Percentiles rank a stretch among this genome's conserved stretches.
Evolutionary conservation across 2,329 filamentous ascomycete species (phyloP).

Genomic region (Metarhizium humberi): DNA sequence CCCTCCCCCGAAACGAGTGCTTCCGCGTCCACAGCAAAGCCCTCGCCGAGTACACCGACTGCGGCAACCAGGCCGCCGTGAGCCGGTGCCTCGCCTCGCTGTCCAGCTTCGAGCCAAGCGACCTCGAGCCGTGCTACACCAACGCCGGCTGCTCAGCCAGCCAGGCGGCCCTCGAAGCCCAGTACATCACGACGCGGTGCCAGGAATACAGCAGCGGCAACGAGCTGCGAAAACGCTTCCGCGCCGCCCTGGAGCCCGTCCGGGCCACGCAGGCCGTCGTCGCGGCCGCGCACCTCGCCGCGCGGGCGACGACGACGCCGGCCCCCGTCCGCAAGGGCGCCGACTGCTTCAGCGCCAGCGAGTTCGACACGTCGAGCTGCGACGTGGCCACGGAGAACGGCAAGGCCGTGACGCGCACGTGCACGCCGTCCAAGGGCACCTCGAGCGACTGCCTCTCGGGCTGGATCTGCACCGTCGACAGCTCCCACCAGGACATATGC

Average conservation of each 20-base stretch:
- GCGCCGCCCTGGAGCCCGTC: constrained; percentile 4
- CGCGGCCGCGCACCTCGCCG: constrained; percentile 5
- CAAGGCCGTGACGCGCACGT: constrained; percentile 25
- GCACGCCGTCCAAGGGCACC: constrained; percentile 25
- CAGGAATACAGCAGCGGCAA: constrained; percentile 12
- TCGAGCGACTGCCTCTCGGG: constrained; percentile 31
- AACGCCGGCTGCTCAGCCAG: constrained; percentile 24
- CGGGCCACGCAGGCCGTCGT: background rate
- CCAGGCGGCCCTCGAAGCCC: constrained; percentile 21
- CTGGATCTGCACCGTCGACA: constrained; percentile 34
- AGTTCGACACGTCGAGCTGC: constrained; percentile 28
- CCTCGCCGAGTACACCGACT: constrained; percentile 29
- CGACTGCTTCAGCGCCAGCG: constrained; percentile 27
- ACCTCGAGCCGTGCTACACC: constrained; percentile 29
- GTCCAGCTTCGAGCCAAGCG: constrained; percentile 17
- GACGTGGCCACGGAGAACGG: constrained; percentile 27
- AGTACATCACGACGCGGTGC: constrained; percentile 22
- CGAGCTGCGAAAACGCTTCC: constrained; percentile 20
- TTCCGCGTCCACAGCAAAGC: constrained; percentile 27
- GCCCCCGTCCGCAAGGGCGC: constrained; percentile 11
- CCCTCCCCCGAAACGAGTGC: constrained; percentile 27
- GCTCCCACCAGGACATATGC: constrained; percentile 29
- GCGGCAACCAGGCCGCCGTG: constrained; percentile 33
- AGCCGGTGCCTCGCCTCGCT: constrained; percentile 31
- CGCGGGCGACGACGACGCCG: constrained; percentile 8